A percentile compares a stretch with the other conserved stretches of the same genome.
Evolutionary conservation across 352 stramenopile genomes (phyloP).

Genomic region (Phytophthora rubi): DNA sequence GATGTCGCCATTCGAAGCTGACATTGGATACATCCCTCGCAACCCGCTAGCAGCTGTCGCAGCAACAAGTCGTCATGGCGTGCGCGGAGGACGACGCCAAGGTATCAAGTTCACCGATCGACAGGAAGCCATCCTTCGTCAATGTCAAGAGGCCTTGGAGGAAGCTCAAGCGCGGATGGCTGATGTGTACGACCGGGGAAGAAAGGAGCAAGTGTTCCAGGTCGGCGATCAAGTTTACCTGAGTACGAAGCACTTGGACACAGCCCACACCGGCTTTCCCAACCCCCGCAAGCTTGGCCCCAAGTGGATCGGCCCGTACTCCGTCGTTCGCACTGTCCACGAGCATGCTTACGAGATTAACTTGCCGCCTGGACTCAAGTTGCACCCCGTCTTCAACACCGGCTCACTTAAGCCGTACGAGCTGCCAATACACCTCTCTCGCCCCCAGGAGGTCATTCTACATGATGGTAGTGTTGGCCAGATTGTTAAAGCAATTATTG

Average conservation of each 20-base stretch:
- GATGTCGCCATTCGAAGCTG: background rate
- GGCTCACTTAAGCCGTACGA: slow-evolving; percentile 8
- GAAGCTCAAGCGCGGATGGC: slow-evolving; percentile 3
- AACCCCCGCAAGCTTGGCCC: background rate
- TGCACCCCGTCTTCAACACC: slow-evolving; percentile 2
- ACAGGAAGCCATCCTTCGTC: background rate
- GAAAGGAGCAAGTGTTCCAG: slow-evolving; percentile 7
- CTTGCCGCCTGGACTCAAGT: background rate
- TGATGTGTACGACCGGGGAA: slow-evolving; percentile 1
- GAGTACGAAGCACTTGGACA: background rate
- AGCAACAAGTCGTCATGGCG: background rate
- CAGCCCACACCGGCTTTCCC: background rate
- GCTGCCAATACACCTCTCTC: background rate
- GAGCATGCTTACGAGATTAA: background rate
- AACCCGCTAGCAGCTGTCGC: background rate
- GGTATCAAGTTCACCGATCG: background rate
- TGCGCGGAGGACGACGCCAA: background rate
- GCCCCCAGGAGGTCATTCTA: background rate
- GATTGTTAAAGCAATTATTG: slow-evolving; percentile 5
- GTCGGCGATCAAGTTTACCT: slow-evolving; percentile 1
- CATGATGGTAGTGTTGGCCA: slow-evolving; percentile 6
- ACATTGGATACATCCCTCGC: background rate
- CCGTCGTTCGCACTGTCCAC: background rate
- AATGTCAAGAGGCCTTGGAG: slow-evolving; percentile 11
- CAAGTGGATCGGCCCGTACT: slow-evolving; percentile 2